Conservation (phyloP, 768 basidiomycete genomes). For the Coprinopsis cinerea region DNA sequence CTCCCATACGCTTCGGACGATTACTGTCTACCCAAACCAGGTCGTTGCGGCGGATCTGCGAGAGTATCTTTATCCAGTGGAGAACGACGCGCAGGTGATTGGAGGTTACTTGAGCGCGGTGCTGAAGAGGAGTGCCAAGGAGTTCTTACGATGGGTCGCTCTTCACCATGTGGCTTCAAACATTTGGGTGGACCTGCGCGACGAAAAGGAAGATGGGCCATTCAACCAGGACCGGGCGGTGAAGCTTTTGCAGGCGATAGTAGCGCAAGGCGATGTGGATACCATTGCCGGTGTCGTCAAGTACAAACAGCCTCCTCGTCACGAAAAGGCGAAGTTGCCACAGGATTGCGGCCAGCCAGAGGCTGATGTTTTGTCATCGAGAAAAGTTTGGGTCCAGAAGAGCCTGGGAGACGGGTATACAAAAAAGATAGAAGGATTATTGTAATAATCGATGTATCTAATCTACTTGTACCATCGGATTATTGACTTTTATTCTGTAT, state of each 20-base stretch:
- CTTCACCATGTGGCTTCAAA: constrained; percentile 73
- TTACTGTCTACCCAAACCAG: constrained; percentile 45
- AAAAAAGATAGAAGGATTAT: constrained; percentile 13
- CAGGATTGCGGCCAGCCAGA: constrained; percentile 44
- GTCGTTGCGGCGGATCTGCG: constrained; percentile 48
- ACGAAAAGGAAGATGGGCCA: constrained; percentile 9
- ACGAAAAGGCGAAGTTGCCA: constrained; percentile 31
- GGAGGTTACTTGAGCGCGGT: constrained; percentile 60
- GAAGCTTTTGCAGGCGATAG: constrained; percentile 47
- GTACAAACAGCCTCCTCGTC: constrained; percentile 46
- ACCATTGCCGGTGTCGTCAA: constrained; percentile 47
- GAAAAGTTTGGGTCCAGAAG: constrained; percentile 19
- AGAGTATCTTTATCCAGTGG: constrained; percentile 70
- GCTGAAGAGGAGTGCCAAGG: constrained; percentile 36
- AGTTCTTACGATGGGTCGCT: constrained; percentile 62
- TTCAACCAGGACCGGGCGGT: constrained; percentile 30
- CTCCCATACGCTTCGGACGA: constrained; percentile 54
- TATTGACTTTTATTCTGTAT: neutral
- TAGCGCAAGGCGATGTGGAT: constrained; percentile 41
- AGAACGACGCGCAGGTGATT: constrained; percentile 55
- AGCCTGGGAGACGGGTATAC: constrained; percentile 13
- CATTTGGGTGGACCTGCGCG: constrained; percentile 63
- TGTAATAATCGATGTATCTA: constrained; percentile 1
- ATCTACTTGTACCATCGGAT: neutral
- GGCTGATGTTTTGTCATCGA: constrained; percentile 17